A percentile compares a stretch with the other conserved stretches of the same genome.
Evolutionary conservation across 1,139 yeast genomes (phyloP).

Genomic region (Pichia sp.): DNA sequence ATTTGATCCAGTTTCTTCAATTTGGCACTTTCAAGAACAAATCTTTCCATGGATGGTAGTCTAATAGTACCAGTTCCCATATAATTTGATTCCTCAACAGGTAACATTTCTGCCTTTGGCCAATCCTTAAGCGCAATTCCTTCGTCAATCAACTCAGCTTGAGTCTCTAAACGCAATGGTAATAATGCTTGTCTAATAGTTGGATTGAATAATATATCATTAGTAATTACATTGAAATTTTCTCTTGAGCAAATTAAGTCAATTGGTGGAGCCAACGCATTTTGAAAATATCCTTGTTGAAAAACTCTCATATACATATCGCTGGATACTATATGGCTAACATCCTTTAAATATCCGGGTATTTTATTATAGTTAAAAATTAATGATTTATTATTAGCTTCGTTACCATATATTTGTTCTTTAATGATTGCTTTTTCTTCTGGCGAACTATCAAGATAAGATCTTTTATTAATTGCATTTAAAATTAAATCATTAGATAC

Average conservation of each 20-base stretch:
- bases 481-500: conserved; percentile 41
- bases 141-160: conserved; percentile 44
- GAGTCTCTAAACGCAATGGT: conserved; percentile 61
- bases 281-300: conserved; percentile 56
- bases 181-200: conserved; percentile 47
- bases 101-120: conserved; percentile 71
- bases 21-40: conserved; percentile 95
- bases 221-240: conserved; percentile 42
- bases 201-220: conserved; percentile 45
- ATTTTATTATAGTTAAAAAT: conserved; percentile 10
- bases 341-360: conserved; percentile 36
- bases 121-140: conserved; percentile 48
- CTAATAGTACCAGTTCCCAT: conserved; percentile 74
- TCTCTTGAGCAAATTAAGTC: conserved; percentile 50
- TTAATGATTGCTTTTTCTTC: conserved; percentile 22
- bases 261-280: conserved; percentile 80
- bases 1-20: conserved; percentile 76
- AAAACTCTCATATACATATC: conserved; percentile 57
- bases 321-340: conserved; percentile 43
- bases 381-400: conserved; percentile 9
- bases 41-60: conserved; percentile 94
- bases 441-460: conserved; percentile 35
- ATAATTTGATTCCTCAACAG: conserved; percentile 51
- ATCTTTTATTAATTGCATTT: conserved; percentile 48
- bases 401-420: conserved; percentile 10